Conservation (phyloP, 352 stramenopile species). For the Globisporangium splendens region DNA sequence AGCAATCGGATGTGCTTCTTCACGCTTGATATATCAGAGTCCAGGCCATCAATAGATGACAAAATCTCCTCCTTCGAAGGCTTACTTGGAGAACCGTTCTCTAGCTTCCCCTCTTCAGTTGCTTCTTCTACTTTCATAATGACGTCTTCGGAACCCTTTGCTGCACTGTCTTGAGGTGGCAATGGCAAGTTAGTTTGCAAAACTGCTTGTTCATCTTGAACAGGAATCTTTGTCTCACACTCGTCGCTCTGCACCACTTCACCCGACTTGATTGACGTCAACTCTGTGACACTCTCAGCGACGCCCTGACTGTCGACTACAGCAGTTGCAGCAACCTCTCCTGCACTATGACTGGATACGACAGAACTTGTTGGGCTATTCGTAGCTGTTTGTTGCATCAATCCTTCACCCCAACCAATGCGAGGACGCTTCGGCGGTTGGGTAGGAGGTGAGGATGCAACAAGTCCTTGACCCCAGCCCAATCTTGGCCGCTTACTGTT, state of each 20-base stretch:
- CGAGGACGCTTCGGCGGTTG: slow-evolving; percentile 62
- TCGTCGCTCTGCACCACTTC: slow-evolving; percentile 3
- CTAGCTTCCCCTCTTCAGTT: neutral
- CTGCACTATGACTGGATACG: slow-evolving; percentile 11
- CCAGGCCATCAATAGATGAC: slow-evolving; percentile 69
- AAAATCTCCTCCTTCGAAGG: slow-evolving; percentile 79
- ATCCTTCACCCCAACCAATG: slow-evolving; percentile 78
- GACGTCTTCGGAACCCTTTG: neutral
- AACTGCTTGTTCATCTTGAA: neutral
- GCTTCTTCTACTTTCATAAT: slow-evolving; percentile 10
- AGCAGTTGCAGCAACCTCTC: neutral
- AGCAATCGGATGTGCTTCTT: slow-evolving; percentile 72
- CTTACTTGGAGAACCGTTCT: slow-evolving; percentile 11
- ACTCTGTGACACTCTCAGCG: neutral
- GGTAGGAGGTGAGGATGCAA: slow-evolving; percentile 54
- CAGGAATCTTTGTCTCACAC: too few relatives aligned
- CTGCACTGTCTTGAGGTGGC: neutral
- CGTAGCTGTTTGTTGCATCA: slow-evolving; percentile 34
- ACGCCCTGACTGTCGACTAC: neutral
- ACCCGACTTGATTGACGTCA: neutral
- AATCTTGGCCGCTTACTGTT: slow-evolving; percentile 58
- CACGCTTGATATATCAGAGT: slow-evolving; percentile 60
- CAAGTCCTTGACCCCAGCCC: slow-evolving; percentile 82
- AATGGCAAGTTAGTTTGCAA: too few relatives aligned
- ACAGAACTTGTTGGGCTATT: slow-evolving; percentile 10